Evolutionary conservation across 1,284 basidiomycete species (phyloP).

Genomic region (Mycosarcoma mackinlayi): DNA sequence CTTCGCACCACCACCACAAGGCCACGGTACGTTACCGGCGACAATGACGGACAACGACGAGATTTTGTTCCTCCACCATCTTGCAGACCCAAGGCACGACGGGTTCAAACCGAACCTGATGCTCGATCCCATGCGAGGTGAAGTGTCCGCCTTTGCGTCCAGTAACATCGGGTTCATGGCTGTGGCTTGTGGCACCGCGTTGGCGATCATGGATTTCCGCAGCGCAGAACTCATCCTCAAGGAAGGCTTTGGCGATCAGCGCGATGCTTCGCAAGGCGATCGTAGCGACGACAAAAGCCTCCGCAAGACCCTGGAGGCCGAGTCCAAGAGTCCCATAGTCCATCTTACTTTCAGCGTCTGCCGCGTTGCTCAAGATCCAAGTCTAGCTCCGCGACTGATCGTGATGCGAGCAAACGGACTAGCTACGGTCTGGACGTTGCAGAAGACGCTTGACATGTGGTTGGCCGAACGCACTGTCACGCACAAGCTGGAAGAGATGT

Average conservation of each 20-base stretch:
- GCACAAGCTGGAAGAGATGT: conserved; percentile 48
- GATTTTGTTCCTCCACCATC: conserved; percentile 36
- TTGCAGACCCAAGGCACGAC: conserved; percentile 35
- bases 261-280: conserved; percentile 11
- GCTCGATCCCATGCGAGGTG: conserved; percentile 55
- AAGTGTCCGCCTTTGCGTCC: conserved; percentile 46
- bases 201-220: conserved; percentile 61
- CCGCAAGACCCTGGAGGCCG: conserved; percentile 50
- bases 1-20: conserved; percentile 4
- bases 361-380: conserved; percentile 48
- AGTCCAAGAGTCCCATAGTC: conserved; percentile 50
- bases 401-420: conserved; percentile 53
- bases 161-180: conserved; percentile 63
- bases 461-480: conserved; percentile 41
- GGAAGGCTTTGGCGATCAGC: conserved; percentile 55
- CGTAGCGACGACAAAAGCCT: conserved; percentile 22
- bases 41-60: conserved; percentile 22
- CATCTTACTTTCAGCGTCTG: conserved; percentile 54
- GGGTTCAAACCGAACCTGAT: conserved; percentile 64
- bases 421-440: conserved; percentile 60
- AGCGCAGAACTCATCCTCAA: conserved; percentile 57
- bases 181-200: conserved; percentile 53
- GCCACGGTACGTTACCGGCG: background rate
- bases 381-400: conserved; percentile 56
- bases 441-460: conserved; percentile 56